Base-by-base conservation (phyloP, 371 early-diverging fungal genomes). In the Choanephora cucurbitarum region DNA sequence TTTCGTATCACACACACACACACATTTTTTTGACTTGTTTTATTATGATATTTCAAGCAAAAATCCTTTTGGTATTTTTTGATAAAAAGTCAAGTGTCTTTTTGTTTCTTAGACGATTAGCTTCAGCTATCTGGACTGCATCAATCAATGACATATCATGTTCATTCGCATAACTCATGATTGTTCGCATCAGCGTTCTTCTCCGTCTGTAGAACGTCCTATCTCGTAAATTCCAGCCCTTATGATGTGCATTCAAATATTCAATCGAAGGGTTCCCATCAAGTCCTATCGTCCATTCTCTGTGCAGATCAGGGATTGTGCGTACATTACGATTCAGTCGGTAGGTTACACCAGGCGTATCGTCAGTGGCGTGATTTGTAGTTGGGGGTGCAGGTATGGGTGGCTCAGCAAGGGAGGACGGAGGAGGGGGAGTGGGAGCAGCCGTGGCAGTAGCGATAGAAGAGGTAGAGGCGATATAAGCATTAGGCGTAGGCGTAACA, bases 151-250 rank as follows among this genome's bases (percentile, higher is more conserved):
- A 13, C 1, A 47, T 24, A 15, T 18, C 47, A 13, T 28, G 9
- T 1, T 24, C 14, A 6, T 31, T 17, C 4, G 47, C 47, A 28
- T 47, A 28, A 14, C 3, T 7, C n/a, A 24, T 47, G 5, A 47
- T 47, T 0, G 31, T n/a, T 8, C 24, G 24, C 7, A 47, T 47
- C 2, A 47, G 2, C 28, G 24, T 47, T 3, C 31, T 47, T 47
- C 47, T 13, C 28, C 24, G 23, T 31, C 24, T 47, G n/a, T 47
- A 47, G 17, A 31, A 32, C 5, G 47, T 47, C n/a, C 31, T 47
- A 17, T 47, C 47, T 24, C 17, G 14, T 5, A 5, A 11, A 24
- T 47, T 28, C 32, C 47, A 31, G 17, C n/a, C 31, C 15, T 9
- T 24, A 3, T 47, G 5, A n/a, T 47, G 24, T 6, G 8, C 4